A percentile compares a stretch with the other conserved stretches of the same genome.
Evolutionary conservation across 1,139 yeast genomes (phyloP).

Genomic region (Suhomyces guaymorum): DNA sequence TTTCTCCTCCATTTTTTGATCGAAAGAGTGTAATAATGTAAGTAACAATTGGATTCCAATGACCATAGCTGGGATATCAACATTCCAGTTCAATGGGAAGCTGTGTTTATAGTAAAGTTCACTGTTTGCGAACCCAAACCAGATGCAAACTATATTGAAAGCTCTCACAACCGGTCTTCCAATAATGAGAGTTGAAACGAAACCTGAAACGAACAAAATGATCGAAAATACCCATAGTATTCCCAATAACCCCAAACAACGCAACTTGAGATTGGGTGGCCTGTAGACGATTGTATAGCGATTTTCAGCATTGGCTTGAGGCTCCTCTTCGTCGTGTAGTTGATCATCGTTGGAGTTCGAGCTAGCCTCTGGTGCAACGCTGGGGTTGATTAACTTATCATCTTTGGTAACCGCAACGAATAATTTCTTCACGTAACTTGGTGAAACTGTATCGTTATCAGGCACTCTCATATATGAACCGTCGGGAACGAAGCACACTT

Average conservation of each 20-base stretch:
- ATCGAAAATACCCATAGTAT: conserved; percentile 74
- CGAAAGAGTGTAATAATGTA: conserved; percentile 18
- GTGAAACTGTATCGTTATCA: conserved; percentile 70
- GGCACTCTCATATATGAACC: conserved; percentile 89
- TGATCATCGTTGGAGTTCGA: conserved; percentile 9
- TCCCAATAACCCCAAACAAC: conserved; percentile 58
- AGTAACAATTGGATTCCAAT: conserved; percentile 25
- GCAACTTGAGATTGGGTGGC: conserved; percentile 71
- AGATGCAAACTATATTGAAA: conserved; percentile 5
- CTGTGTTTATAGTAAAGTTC: conserved; percentile 5
- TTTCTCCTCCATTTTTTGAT: conserved; percentile 12
- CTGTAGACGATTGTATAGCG: conserved; percentile 78
- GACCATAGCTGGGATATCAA: conserved; percentile 14
- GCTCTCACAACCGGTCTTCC: conserved; percentile 41
- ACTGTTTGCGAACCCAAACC: not conserved
- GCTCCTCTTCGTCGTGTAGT: conserved; percentile 47
- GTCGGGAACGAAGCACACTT: conserved; percentile 66
- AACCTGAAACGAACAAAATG: conserved; percentile 40
- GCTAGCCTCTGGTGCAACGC: conserved; percentile 2
- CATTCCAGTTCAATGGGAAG: conserved; percentile 11
- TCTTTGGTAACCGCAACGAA: conserved; percentile 84
- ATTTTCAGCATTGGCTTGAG: conserved; percentile 47
- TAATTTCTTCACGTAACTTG: conserved; percentile 60
- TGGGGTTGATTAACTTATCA: conserved; percentile 56
- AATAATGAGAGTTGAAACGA: conserved; percentile 34